Base-by-base conservation (phyloP, 192 early-diverging fungal genomes). In the Oehlia diaphana region DNA sequence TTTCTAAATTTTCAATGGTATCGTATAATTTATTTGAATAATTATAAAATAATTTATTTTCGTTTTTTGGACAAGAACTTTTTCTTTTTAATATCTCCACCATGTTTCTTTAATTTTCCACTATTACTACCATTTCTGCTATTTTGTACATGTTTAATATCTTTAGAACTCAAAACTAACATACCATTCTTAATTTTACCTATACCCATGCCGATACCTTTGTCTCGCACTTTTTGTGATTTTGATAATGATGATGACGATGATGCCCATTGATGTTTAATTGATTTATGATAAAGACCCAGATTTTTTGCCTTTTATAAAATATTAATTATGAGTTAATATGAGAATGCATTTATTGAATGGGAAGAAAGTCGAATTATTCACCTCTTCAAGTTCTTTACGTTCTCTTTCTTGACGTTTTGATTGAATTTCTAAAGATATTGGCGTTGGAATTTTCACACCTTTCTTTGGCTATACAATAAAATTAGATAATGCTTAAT, bases 281-380 rank as follows among this genome's bases (percentile, higher is more conserved):
- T 58, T 42, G 84, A 82, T 16, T 83, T 79, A 69, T 87, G 82
- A 78, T 87, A 87, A 26, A 85, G 33, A 23, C 86, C 86, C n/a
- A 81, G 53, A 66, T 87, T 76, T 68, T 87, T 87, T 62, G 81
- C 86, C 26, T 81, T 21, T 13, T 39, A 23, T 58, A 49, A 44
- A 35, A 26, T 21, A n/a, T 37, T 31, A 37, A 37, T 37, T 37
- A 37, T 33, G 44, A 9, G 10, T 44, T 42, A 63, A 5, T 10
- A 26, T 63, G 39, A 47, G 13, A 75, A 53, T 14, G 16, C 19
- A 19, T 16, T 28, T 58, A 5, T 5, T 35, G 9, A 35, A 58
- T 74, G 3, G 23, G 3, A 21, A 80, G 47, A 50, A 16, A n/a
- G 5, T 37, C 28, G 16, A 66, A 21, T 33, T 39, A 64, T 19